Conservation (phyloP, 192 early-diverging fungal species). For the Pilobolus umbonatus region DNA sequence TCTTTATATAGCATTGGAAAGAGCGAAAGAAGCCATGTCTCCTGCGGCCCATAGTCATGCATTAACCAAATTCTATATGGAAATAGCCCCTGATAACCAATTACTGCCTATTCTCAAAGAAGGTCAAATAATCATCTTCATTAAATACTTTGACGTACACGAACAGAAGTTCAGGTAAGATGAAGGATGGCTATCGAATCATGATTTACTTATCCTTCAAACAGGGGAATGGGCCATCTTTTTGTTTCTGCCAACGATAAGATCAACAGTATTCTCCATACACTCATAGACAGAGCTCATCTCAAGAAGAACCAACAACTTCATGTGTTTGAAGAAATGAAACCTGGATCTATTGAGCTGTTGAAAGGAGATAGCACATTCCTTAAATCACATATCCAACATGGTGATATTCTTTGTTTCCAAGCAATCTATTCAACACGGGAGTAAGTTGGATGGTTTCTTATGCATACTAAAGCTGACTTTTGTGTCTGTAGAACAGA, state of each 20-base stretch:
- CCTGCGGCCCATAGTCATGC: not conserved
- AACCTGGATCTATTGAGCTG: not conserved
- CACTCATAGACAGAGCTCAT: not conserved
- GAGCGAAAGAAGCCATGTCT: conserved; percentile 16
- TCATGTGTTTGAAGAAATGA: conserved; percentile 11
- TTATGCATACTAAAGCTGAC: not conserved
- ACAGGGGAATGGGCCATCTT: conserved; percentile 3
- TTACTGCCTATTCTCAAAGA: conserved; percentile 10
- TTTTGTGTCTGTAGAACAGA: conserved; percentile 35
- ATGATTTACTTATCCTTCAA: too few relatives aligned
- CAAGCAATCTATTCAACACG: not conserved
- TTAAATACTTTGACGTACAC: conserved; percentile 82
- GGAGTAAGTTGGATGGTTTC: conserved; percentile 34
- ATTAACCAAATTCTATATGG: conserved; percentile 24
- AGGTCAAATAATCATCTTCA: conserved; percentile 61
- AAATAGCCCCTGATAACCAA: not conserved
- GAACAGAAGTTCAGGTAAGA: conserved; percentile 53
- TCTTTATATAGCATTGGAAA: conserved; percentile 24
- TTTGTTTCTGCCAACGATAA: conserved; percentile 7
- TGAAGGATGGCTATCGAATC: too few relatives aligned
- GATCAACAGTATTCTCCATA: not conserved
- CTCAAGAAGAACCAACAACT: not conserved
- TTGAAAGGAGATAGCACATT: not conserved
- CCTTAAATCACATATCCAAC: conserved; percentile 8
- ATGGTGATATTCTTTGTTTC: conserved; percentile 17